Base-by-base conservation (phyloP, 2,329 filamentous ascomycete species). In the Colletotrichum sp. region DNA sequence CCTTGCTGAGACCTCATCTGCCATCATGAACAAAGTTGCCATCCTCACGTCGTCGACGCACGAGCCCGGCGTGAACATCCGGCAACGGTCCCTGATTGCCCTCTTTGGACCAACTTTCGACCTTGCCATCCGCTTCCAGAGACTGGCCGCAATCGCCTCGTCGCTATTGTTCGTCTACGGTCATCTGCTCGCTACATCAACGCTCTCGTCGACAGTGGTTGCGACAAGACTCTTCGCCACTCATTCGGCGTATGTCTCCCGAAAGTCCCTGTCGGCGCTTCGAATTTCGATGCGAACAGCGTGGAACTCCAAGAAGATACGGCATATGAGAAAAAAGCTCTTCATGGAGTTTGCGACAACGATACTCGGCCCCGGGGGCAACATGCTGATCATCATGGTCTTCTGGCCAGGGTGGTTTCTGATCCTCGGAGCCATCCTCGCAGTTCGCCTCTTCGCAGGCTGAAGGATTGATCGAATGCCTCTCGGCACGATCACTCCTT, bases 371-470 rank as follows among this genome's bases (percentile, higher is more conserved):
- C 85, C 87, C 8, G 85, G 88, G 28, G 86, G 86, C 7, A 90
- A 90, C 77, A 80, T 82, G 34, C 62, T 92, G 71, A 85, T 88
- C 76, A 80, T 91, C 36, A 62, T 91, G 75, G 76, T 91, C 77
- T 89, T 92, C 78, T 92, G 90, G 90, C 90, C 90, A 0, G 90
- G 90, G 0, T 92, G 90, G 90, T 82, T 86, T 75, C 76, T 91
- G 32, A 75, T 92, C 34, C 87, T 80, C 3, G 81, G 85, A 8
- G 78, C 81, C n/a, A 76, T 81, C 3, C 83, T 85, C 78, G 80
- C 80, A 5, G 57, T 82, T 44, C 87, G 84, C 81, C 78, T 79
- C 72, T 81, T 84, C 68, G 78, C 81, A 71, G 81, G 81, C 15
- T 86, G 84, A 86, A 77, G 69, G 76, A 60, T 10, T 13, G 2